Percentiles rank a stretch among this genome's conserved stretches.
Evolutionary conservation across 2,329 filamentous ascomycete genomes (phyloP).

Genomic region (Claviceps humidiphila): DNA sequence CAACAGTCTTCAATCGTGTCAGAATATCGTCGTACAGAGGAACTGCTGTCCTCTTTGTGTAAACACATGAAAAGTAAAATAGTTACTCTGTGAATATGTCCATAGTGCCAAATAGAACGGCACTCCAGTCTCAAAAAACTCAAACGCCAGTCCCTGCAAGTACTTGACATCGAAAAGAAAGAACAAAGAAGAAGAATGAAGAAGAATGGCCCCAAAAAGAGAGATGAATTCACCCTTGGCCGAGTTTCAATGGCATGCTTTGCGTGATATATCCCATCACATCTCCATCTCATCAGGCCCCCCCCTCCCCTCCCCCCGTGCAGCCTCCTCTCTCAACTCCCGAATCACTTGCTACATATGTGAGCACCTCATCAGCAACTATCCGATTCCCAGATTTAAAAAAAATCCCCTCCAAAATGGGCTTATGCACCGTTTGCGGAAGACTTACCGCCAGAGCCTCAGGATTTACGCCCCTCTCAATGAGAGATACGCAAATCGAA

Average conservation of each 20-base stretch:
- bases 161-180: neutral
- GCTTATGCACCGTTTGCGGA: too few relatives aligned
- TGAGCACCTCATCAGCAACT: neutral
- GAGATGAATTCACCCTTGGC: too few relatives aligned
- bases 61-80: neutral
- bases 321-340: conserved; percentile 43
- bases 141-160: neutral
- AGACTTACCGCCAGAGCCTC: conserved; percentile 76
- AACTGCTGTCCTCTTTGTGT: neutral
- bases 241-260: too few relatives aligned
- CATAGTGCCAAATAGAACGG: neutral
- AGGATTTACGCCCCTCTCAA: conserved; percentile 94
- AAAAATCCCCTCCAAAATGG: neutral
- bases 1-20: neutral
- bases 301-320: conserved; percentile 28
- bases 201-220: too few relatives aligned
- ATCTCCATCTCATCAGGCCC: neutral
- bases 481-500: conserved; percentile 89
- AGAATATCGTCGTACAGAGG: neutral
- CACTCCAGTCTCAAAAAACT: neutral
- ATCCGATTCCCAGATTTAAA: too few relatives aligned
- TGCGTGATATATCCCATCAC: neutral
- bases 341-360: conserved; percentile 41
- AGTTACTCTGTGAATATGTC: neutral
- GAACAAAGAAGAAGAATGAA: neutral